phyloP scores from a whole-genome alignment of 2,329 filamentous ascomycete genomes.

The Pleoardoris graminearum region DNA sequence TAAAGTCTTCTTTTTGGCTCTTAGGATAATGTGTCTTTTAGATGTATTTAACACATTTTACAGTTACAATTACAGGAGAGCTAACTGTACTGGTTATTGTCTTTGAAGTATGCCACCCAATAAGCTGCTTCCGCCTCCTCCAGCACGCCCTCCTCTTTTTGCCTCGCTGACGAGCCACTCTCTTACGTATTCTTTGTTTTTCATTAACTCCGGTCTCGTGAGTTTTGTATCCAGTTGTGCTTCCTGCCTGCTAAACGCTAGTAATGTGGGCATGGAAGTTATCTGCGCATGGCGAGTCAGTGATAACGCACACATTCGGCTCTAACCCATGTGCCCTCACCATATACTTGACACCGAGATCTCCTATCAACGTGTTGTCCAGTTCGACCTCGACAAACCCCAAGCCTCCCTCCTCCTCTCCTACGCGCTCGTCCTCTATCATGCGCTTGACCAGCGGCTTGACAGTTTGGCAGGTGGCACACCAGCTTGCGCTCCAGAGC shows the following conservation, averaged over 20 bases:
- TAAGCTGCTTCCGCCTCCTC: constrained; percentile 50
- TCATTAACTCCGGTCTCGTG: constrained; percentile 50
- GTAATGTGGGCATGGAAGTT: constrained; percentile 53
- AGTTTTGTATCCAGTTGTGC: constrained; percentile 54
- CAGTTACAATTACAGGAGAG: too few relatives aligned
- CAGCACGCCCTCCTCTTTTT: constrained; percentile 47
- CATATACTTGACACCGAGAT: constrained; percentile 47
- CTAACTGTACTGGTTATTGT: too few relatives aligned
- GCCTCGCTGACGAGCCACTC: constrained; percentile 55
- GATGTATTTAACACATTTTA: too few relatives aligned
- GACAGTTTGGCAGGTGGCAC: constrained; percentile 49
- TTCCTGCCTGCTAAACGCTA: constrained; percentile 56
- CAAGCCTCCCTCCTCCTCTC: constrained; percentile 51
- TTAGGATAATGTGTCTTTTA: too few relatives aligned
- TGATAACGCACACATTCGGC: neutral
- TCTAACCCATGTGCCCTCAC: constrained; percentile 18
- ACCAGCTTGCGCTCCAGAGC: constrained; percentile 56
- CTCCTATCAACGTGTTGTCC: constrained; percentile 51
- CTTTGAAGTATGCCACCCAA: constrained; percentile 46
- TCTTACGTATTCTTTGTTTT: constrained; percentile 48
- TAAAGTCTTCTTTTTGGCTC: too few relatives aligned
- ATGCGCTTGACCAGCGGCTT: constrained; percentile 49
- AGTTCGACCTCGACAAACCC: constrained; percentile 55
- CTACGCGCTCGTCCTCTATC: constrained; percentile 50
- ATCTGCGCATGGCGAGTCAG: constrained; percentile 34